Conservation (phyloP, 306 rosid species). For the Chamaecrista fasciculata region DNA sequence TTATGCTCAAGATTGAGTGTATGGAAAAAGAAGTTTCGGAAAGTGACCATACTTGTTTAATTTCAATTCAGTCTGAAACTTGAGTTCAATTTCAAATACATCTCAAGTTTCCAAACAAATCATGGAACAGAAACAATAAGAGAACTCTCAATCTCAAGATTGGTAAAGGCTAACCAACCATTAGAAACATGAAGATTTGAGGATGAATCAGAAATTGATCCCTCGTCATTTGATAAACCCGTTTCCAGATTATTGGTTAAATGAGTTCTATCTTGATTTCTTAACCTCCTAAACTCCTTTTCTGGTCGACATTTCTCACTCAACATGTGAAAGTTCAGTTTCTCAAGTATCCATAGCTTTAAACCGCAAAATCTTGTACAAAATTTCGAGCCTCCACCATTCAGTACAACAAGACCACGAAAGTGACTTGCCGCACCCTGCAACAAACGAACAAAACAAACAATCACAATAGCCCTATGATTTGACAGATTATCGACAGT, state of each 20-base stretch:
- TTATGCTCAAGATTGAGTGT: conserved; percentile 22
- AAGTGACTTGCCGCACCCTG: conserved; percentile 45
- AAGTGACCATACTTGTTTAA: not conserved
- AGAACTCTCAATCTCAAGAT: not conserved
- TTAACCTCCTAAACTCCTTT: conserved; percentile 39
- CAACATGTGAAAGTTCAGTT: conserved; percentile 29
- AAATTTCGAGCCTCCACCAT: conserved; percentile 46
- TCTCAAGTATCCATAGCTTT: conserved; percentile 60
- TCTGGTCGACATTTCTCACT: conserved; percentile 34
- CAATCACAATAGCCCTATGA: not conserved
- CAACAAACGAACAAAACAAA: conserved; percentile 12
- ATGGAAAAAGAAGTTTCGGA: not conserved
- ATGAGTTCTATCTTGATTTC: conserved; percentile 36
- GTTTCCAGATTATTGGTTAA: conserved; percentile 30
- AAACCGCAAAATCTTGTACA: conserved; percentile 59
- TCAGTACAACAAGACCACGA: conserved; percentile 29
- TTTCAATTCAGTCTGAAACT: not conserved
- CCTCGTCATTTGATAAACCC: conserved; percentile 38
- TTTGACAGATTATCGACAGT: not conserved
- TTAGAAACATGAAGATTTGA: conserved; percentile 23
- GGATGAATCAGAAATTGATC: conserved; percentile 34
- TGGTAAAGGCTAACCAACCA: conserved; percentile 39
- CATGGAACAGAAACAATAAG: not conserved
- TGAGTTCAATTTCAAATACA: not conserved
- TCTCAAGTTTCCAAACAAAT: not conserved